Base-by-base conservation (phyloP, 2,329 filamentous ascomycete species). In the Meredithiella fracta region DNA sequence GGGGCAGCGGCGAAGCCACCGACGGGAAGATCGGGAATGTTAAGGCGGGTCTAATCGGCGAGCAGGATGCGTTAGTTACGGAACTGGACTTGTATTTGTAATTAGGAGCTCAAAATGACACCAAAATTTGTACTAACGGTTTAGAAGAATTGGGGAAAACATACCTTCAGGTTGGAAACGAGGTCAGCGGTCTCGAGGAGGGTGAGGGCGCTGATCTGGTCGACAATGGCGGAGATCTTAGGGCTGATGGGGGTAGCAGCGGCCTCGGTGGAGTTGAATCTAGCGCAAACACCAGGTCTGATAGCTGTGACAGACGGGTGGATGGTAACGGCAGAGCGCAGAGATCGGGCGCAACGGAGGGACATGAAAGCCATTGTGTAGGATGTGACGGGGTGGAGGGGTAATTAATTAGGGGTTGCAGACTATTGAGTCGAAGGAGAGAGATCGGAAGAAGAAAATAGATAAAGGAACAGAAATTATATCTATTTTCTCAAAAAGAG, bases 171-270 rank as follows among this genome's bases (percentile, higher is more conserved):
- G 71, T 82, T 88, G 55, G 90, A 82, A 55, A 99, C 92, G 59
- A 99, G 77, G 68, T 97, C 92, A 58, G 94, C 91, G 40, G 92
- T 98, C 79, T 99, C 94, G 65, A 99, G 74, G 58, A 99, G 78
- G 47, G 90, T 98, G 79, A 99, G 84, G 79, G 92, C 83, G 73
- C 91, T 94, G 71, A 99, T 98, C 73, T 98, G 90, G 69, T 98
- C 90, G 66, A 99, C 92, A 66, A 99, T 98, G 59, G 79, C 80
- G 64, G 83, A 72, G 65, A 99, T 95, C 79, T 98, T 98, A 61
- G 92, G 89, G 72, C 86, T 94, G 60, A 74, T 70, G 64, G 78
- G 69, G 57, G 53, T 49, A 59, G 73, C 71, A 56, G 75, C 74
- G 57, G 80, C 81, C 64, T 90, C 85, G 64, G 88, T 90, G 60